phyloP scores from a whole-genome alignment of 164 flowering plant species.

The Tetrastigma voinierianum region DNA sequence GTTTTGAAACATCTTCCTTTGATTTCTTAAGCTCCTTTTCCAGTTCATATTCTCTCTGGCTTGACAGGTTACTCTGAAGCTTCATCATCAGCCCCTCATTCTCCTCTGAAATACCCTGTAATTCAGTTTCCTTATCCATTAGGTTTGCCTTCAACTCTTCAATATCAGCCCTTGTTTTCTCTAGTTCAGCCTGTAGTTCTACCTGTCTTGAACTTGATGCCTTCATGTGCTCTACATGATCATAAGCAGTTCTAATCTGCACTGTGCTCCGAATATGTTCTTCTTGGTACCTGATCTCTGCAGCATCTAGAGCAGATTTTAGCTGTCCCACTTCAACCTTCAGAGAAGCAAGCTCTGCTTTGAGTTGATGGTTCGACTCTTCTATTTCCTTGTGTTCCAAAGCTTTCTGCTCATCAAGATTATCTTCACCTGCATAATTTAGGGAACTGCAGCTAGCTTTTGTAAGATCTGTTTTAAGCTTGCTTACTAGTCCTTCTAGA shows the following conservation, averaged over 20 bases:
- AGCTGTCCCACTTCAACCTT: slow-evolving; percentile 44
- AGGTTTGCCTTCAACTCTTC: slow-evolving; percentile 65
- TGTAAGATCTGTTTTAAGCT: slow-evolving; percentile 40
- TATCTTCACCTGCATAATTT: slow-evolving; percentile 2
- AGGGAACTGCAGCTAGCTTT: slow-evolving; percentile 5
- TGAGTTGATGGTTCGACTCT: slow-evolving; percentile 27
- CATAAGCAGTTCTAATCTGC: slow-evolving; percentile 47
- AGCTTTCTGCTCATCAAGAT: not conserved
- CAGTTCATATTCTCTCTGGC: slow-evolving; percentile 32
- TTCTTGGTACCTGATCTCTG: slow-evolving; percentile 52
- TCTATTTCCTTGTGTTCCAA: slow-evolving; percentile 11
- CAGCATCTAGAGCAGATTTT: slow-evolving; percentile 48
- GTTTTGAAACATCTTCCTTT: slow-evolving; percentile 32
- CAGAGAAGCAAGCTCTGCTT: slow-evolving; percentile 30
- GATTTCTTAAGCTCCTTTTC: slow-evolving; percentile 41
- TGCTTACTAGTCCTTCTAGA: slow-evolving; percentile 54
- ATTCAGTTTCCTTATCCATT: slow-evolving; percentile 83
- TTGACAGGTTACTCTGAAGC: slow-evolving; percentile 30
- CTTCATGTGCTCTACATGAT: slow-evolving; percentile 46
- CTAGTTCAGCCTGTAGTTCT: slow-evolving; percentile 49
- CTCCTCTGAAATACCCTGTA: slow-evolving; percentile 71
- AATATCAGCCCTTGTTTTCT: slow-evolving; percentile 35
- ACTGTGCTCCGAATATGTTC: slow-evolving; percentile 40
- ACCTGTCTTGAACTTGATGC: slow-evolving; percentile 38
- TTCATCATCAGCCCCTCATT: slow-evolving; percentile 52